These are phyloP conservation scores for Emiliania huxleyi DNA, from an alignment of 78 protist species.

Conservation along the genomic window DNA sequence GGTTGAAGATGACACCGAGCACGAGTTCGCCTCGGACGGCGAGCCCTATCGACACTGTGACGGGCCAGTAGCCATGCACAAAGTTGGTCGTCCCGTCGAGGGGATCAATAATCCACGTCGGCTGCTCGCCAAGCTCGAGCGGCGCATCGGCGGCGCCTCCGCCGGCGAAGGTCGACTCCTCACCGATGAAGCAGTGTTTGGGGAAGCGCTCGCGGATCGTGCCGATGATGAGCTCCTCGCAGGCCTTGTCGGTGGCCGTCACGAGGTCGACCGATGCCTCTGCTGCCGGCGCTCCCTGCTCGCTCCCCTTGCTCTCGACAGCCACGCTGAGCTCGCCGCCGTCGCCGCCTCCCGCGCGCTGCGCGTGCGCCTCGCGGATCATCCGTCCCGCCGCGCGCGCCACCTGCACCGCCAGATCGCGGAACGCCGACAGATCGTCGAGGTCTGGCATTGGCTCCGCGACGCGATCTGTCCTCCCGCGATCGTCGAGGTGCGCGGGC, in stretches of 20 bases:
- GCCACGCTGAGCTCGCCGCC: neutral
- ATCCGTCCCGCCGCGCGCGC: neutral
- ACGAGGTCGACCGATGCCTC: neutral
- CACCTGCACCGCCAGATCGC: neutral
- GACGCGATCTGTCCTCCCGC: no score
- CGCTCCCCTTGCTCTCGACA: neutral
- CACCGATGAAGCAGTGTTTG: neutral
- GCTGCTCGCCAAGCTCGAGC: neutral
- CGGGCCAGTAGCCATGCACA: neutral
- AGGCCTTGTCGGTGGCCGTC: neutral
- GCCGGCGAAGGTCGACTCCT: neutral
- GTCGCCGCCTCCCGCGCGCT: neutral
- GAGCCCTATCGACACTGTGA: neutral
- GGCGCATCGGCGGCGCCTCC: neutral
- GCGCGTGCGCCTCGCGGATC: neutral
- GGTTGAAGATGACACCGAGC: conserved; percentile 14
- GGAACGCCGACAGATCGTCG: no score
- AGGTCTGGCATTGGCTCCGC: no score
- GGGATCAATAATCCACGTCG: conserved; percentile 29
- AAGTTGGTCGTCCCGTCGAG: conserved; percentile 13
- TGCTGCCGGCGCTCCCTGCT: neutral
- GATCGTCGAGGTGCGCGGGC: no score
- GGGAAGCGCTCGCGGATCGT: neutral
- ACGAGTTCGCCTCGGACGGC: neutral
- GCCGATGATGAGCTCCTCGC: neutral